Conservation (phyloP, 1,284 basidiomycete species). For the Trametes hirsuta region DNA sequence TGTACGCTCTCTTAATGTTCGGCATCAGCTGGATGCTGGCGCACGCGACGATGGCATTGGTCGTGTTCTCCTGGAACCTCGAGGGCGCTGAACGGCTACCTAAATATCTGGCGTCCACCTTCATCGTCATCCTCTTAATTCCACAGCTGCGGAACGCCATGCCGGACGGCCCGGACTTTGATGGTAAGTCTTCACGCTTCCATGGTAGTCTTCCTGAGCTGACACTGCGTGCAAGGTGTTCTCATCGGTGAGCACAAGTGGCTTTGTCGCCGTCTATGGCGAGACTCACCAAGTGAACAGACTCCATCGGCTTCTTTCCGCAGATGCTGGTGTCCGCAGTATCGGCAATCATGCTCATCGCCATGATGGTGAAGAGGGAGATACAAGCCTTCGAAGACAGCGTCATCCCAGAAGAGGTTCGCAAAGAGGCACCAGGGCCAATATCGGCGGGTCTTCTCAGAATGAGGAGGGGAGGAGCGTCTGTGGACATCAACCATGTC, state of each 20-base stretch:
- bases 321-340: conserved; percentile 54
- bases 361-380: conserved; percentile 49
- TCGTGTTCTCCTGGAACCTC: conserved; percentile 44
- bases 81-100: conserved; percentile 37
- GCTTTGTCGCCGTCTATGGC: neutral
- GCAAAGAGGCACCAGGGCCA: conserved; percentile 27
- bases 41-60: conserved; percentile 50
- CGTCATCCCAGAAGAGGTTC: conserved; percentile 1
- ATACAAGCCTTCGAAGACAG: conserved; percentile 26
- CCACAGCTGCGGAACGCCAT: conserved; percentile 57
- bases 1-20: conserved; percentile 52
- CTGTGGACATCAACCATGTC: conserved; percentile 21
- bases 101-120: conserved; percentile 44
- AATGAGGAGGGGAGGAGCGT: conserved; percentile 26
- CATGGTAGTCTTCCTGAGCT: too few species aligned
- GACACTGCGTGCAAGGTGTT: conserved; percentile 39
- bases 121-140: conserved; percentile 48
- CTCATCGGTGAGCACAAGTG: conserved; percentile 44
- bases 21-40: conserved; percentile 55
- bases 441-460: conserved; percentile 27
- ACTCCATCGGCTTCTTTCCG: conserved; percentile 59
- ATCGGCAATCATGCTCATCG: conserved; percentile 44
- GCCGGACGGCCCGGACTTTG: conserved; percentile 60
- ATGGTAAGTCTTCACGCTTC: conserved; percentile 41
- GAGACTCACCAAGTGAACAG: conserved; percentile 30